Evolutionary conservation across 2,329 filamentous ascomycete genomes (phyloP).

Genomic region (Xylariaceae sp.): DNA sequence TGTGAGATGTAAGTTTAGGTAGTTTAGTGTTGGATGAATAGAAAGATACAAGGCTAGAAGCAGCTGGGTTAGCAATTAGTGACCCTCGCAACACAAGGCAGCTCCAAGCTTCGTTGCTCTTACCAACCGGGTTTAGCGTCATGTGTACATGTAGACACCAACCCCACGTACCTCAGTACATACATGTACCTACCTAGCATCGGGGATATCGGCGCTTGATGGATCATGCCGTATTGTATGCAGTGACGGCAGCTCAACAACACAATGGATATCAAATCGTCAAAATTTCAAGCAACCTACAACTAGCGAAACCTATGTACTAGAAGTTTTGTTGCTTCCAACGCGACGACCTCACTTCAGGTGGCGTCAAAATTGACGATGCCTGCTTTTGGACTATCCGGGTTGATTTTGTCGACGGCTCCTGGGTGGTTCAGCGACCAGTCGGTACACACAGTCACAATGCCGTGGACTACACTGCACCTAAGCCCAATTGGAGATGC

Average conservation of each 20-base stretch:
- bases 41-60: slow-evolving; percentile 23
- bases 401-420: not conserved
- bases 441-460: not conserved
- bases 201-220: too few species aligned
- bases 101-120: slow-evolving; percentile 31
- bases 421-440: not conserved
- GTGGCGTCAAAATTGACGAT: not conserved
- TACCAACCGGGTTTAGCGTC: slow-evolving; percentile 24
- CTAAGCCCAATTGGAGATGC: not conserved
- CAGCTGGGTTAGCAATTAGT: slow-evolving; percentile 15
- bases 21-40: too few species aligned
- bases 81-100: slow-evolving; percentile 23
- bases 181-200: slow-evolving; percentile 10
- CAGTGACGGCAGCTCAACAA: not conserved
- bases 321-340: not conserved
- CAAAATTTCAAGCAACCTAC: not conserved
- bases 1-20: slow-evolving; percentile 12
- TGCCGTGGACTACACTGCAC: not conserved
- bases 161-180: slow-evolving; percentile 2
- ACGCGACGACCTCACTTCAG: not conserved
- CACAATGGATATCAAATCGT: not conserved
- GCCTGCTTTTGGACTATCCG: not conserved
- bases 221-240: too few species aligned
- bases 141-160: too few species aligned
- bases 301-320: not conserved